These are phyloP conservation scores for Colletotrichum aenigma DNA, from an alignment of 2,329 filamentous ascomycete species.

Conservation along the genomic window DNA sequence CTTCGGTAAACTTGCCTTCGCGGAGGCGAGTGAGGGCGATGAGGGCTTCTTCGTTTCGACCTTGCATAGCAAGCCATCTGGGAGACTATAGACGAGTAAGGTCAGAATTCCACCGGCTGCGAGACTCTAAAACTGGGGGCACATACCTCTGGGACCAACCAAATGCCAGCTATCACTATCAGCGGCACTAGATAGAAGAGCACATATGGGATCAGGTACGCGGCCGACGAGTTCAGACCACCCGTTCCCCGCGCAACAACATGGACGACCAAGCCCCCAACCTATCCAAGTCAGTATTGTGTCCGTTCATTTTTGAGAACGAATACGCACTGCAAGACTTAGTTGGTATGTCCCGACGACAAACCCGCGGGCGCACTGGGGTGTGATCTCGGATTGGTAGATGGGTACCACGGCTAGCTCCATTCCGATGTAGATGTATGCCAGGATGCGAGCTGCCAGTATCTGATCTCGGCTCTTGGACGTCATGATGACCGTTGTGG, in stretches of 20 bases:
- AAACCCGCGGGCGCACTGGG: conserved; percentile 31
- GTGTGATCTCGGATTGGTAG: conserved; percentile 37
- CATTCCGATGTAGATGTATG: conserved; percentile 43
- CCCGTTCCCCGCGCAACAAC: conserved; percentile 31
- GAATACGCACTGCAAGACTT: conserved; percentile 26
- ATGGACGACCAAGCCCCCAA: conserved; percentile 25
- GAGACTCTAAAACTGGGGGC: no score
- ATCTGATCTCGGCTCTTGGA: conserved; percentile 32
- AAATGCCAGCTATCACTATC: conserved; percentile 27
- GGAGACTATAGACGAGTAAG: conserved; percentile 17
- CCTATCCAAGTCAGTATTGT: not conserved
- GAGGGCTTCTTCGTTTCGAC: conserved; percentile 31
- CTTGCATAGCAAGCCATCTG: conserved; percentile 31
- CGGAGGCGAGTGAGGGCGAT: conserved; percentile 27
- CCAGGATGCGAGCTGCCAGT: conserved; percentile 36
- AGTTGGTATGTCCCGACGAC: conserved; percentile 39
- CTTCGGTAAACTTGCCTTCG: conserved; percentile 24
- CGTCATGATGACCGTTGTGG: conserved; percentile 35
- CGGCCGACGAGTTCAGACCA: conserved; percentile 28
- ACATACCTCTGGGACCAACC: conserved; percentile 31
- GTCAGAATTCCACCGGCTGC: conserved; percentile 6
- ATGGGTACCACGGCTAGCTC: conserved; percentile 40
- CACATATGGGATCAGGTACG: conserved; percentile 37
- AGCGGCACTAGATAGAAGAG: conserved; percentile 36
- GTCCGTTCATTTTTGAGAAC: not conserved